phyloP scores from a whole-genome alignment of 768 basidiomycete species.

The Trametes gibbosa region DNA sequence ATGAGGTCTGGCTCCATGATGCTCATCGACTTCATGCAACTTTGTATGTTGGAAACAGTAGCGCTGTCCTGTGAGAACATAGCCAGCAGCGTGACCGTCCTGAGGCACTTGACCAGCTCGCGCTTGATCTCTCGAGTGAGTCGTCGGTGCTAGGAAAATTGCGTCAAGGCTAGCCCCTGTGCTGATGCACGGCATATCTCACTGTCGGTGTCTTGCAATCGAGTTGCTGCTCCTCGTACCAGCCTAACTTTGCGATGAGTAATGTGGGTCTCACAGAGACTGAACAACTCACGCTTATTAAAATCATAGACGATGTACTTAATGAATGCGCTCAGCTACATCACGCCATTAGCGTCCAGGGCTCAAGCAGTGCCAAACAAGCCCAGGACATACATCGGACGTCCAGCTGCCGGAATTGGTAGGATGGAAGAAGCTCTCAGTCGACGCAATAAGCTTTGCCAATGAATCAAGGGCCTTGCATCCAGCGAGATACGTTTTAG shows the following conservation, averaged over 20 bases:
- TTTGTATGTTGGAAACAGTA: conserved; percentile 74
- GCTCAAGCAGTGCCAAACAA: background rate
- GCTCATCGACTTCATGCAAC: conserved; percentile 78
- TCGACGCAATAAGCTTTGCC: conserved; percentile 80
- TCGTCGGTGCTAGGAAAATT: conserved; percentile 54
- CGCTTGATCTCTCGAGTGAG: conserved; percentile 76
- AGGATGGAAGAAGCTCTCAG: conserved; percentile 90
- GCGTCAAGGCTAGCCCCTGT: background rate
- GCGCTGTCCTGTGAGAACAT: conserved; percentile 85
- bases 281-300: conserved; percentile 59
- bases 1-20: conserved; percentile 86
- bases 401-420: conserved; percentile 86
- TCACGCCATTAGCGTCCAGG: background rate
- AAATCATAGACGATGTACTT: conserved; percentile 83
- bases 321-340: conserved; percentile 77
- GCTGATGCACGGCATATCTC: conserved; percentile 8
- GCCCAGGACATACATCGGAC: conserved; percentile 48
- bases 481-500: conserved; percentile 71
- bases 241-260: conserved; percentile 42
- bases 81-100: conserved; percentile 81
- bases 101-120: conserved; percentile 78
- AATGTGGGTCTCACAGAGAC: background rate
- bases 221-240: conserved; percentile 73
- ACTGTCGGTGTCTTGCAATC: conserved; percentile 80
- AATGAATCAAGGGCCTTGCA: conserved; percentile 83